These are phyloP conservation scores for Naganishia cerealis DNA, from an alignment of 1,284 basidiomycete species.

Conservation along the genomic window DNA sequence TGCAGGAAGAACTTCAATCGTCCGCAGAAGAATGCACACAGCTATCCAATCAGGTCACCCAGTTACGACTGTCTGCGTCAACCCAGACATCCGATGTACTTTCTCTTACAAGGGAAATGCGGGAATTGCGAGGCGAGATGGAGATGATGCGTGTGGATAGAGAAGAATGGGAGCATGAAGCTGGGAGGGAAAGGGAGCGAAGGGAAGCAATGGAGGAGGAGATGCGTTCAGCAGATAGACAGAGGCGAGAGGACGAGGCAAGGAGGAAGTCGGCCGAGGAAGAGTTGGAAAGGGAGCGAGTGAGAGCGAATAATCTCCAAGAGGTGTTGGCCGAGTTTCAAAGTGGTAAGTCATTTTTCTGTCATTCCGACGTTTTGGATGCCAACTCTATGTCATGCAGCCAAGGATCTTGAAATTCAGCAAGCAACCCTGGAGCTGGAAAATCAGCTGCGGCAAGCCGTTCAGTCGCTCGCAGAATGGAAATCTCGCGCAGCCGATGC, in stretches of 20 bases:
- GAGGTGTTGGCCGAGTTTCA: slow-evolving; percentile 94
- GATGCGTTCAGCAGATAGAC: slow-evolving; percentile 63
- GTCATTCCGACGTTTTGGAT: neutral
- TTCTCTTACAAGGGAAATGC: slow-evolving; percentile 73
- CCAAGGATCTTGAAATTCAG: slow-evolving; percentile 60
- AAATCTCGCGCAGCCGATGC: slow-evolving; percentile 81
- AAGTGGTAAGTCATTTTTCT: slow-evolving; percentile 61
- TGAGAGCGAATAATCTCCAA: slow-evolving; percentile 80
- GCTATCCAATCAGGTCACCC: slow-evolving; percentile 67
- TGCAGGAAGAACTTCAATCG: slow-evolving; percentile 72
- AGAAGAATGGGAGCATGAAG: slow-evolving; percentile 81
- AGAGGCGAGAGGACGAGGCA: slow-evolving; percentile 66
- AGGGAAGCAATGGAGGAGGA: slow-evolving; percentile 67
- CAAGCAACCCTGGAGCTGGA: slow-evolving; percentile 81
- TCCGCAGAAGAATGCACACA: slow-evolving; percentile 72
- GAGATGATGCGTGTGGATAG: slow-evolving; percentile 79
- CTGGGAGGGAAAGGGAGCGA: slow-evolving; percentile 70
- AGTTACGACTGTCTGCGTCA: slow-evolving; percentile 56
- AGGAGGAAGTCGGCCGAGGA: slow-evolving; percentile 60
- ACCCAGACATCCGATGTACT: slow-evolving; percentile 67
- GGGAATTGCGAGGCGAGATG: slow-evolving; percentile 75
- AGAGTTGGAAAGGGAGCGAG: slow-evolving; percentile 68
- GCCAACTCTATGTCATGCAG: slow-evolving; percentile 38
- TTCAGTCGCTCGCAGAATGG: slow-evolving; percentile 75
- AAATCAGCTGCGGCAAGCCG: slow-evolving; percentile 67